These are phyloP conservation scores for Lipomyces lipofer DNA, from an alignment of 805 yeast genomes.

Conservation along the genomic window DNA sequence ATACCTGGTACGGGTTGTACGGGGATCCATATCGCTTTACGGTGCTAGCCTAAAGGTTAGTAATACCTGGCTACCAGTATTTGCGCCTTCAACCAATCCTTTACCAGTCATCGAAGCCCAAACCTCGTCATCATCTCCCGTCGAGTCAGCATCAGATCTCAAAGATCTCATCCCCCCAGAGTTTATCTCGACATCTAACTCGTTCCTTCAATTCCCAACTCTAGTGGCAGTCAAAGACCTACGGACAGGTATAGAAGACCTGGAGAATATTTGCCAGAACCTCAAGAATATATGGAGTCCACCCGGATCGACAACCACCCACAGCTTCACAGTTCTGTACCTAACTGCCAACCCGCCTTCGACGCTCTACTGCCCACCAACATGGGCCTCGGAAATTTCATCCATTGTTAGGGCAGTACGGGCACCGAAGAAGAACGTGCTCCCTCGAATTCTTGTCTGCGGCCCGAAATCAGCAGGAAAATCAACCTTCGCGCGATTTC, in stretches of 20 bases:
- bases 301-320: neutral
- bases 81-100: constrained; percentile 30
- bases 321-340: constrained; percentile 14
- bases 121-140: too few species aligned
- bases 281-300: constrained; percentile 2
- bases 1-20: constrained; percentile 35
- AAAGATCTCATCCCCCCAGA: neutral
- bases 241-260: constrained; percentile 2
- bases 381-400: constrained; percentile 21
- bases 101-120: constrained; percentile 26
- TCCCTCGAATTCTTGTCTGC: constrained; percentile 44
- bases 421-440: too few species aligned
- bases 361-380: neutral
- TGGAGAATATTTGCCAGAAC: constrained; percentile 6
- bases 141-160: neutral
- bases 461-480: constrained; percentile 83
- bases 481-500: constrained; percentile 61
- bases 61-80: constrained; percentile 14
- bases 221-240: constrained; percentile 28
- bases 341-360: constrained; percentile 4
- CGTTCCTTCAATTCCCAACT: constrained; percentile 27
- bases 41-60: constrained; percentile 35
- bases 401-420: too few species aligned
- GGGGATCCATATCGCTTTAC: constrained; percentile 37
- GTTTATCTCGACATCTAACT: neutral